These are phyloP conservation scores for Colletotrichum liaoningense DNA, from an alignment of 2,329 filamentous ascomycete genomes.

Conservation along the genomic window DNA sequence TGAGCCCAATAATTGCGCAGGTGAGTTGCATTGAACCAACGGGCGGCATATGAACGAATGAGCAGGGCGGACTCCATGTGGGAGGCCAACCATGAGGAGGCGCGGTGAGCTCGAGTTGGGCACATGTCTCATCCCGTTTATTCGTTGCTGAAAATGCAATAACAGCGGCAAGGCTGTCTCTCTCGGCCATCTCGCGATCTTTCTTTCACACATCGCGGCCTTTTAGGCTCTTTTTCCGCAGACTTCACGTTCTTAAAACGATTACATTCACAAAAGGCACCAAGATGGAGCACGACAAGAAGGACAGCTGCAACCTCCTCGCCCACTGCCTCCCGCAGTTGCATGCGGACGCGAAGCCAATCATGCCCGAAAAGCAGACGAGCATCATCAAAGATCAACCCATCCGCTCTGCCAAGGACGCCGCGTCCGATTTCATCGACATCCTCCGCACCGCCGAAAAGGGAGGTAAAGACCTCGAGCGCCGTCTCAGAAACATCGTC, in stretches of 20 bases:
- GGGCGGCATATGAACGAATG: background rate
- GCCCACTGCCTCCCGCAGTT: background rate
- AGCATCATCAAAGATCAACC: conserved; percentile 10
- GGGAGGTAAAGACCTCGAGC: conserved; percentile 5
- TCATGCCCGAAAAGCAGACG: background rate
- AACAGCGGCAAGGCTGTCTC: no score
- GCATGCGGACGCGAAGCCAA: background rate
- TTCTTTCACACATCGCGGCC: background rate
- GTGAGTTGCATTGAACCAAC: background rate
- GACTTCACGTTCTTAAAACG: background rate
- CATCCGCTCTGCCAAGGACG: background rate
- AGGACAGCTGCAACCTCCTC: background rate
- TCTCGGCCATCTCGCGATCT: no score
- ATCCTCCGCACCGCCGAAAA: conserved; percentile 22
- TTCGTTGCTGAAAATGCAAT: background rate
- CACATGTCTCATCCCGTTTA: background rate
- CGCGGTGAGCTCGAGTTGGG: background rate
- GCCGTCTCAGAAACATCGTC: conserved; percentile 14
- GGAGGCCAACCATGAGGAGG: conserved; percentile 7
- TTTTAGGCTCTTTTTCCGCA: background rate
- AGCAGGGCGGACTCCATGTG: conserved; percentile 2
- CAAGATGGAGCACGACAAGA: conserved; percentile 2
- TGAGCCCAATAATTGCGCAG: background rate
- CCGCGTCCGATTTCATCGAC: conserved; percentile 20
- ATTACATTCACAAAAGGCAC: background rate